Evolutionary conservation across 495 filamentous ascomycete genomes (phyloP).

Genomic region (Neurospora sp.): DNA sequence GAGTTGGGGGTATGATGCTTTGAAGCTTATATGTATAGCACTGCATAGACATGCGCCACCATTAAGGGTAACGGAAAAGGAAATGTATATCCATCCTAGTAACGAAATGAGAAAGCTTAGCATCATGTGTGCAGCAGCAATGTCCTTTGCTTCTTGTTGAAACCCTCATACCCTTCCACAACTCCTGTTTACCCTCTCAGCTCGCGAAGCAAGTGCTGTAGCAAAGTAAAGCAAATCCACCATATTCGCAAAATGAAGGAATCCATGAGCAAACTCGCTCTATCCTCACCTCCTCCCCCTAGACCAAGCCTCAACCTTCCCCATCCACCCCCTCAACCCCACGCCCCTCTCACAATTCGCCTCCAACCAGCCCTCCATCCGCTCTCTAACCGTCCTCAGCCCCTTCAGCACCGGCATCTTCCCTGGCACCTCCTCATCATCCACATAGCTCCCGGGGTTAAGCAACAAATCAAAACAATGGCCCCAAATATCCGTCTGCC

Average conservation of each 20-base stretch:
- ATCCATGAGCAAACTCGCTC: background rate
- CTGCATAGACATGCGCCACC: background rate
- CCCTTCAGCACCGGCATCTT: conserved; percentile 57
- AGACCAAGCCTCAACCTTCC: conserved; percentile 52
- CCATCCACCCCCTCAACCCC: conserved; percentile 60
- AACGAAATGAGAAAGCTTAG: background rate
- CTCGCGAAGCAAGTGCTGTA: background rate
- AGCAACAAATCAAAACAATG: conserved; percentile 77
- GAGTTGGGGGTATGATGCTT: background rate
- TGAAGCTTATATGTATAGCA: background rate
- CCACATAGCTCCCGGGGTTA: conserved; percentile 60
- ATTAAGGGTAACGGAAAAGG: background rate
- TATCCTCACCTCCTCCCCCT: conserved; percentile 17
- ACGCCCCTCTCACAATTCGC: conserved; percentile 71
- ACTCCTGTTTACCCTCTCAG: background rate
- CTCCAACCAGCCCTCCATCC: conserved; percentile 81
- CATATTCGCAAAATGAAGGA: background rate
- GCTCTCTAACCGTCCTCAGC: conserved; percentile 54
- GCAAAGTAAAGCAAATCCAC: background rate
- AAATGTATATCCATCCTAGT: background rate
- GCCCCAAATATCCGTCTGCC: conserved; percentile 86
- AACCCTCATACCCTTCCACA: background rate
- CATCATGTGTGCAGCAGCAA: background rate
- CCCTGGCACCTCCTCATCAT: conserved; percentile 35
- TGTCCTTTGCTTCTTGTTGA: background rate